Evolutionary conservation across 108 stramenopile genomes (phyloP), one percentile per base, ranked within the genome.

Genomic region (Licmophora abbreviata): DNA sequence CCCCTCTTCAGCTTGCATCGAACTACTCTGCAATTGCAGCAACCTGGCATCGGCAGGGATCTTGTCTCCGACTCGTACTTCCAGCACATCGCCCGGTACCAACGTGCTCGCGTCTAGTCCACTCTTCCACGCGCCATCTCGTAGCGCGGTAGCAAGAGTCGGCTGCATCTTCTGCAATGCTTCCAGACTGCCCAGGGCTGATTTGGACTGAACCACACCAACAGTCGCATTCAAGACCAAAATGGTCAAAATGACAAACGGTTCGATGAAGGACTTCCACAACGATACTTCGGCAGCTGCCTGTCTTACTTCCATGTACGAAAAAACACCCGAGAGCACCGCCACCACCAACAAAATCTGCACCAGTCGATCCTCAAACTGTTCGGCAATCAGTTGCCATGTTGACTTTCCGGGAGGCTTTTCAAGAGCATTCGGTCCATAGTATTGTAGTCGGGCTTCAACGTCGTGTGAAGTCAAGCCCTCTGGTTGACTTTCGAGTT

Each of bases 221-320:
- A 99, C 95, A 15, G 89, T 72, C 15, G 98, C 98, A 72, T 99
- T 99, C 29, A 96, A 55, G 21, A 97, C 64, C 18, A 99, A 80
- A 63, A 99, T 97, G 30, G 83, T 58, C 6, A 95, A 53, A 60
- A 99, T 99, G 48, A 97, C 94, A 11, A 85, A 35, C 35, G 98
- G 98, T 73, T 99, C 98, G 50, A 95, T 77, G 57, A 81, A 86
- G 56, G 60, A 30, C 42, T 76, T 67, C 61, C 48, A 59, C 2
- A 79, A 33, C 11, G 58, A 21, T 53, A 52, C 58, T 2, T 30
- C 56, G 31, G 21, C 1, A 24, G 14, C 11, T 15, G 28, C 52
- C 29, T 73, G 64, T 29, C 61, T 44, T 29, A 80, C 25, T 64
- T 93, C 91, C 63, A 86, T 36, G 42, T 70, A 50, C n/a, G 77